Base-by-base conservation (phyloP, 2,329 filamentous ascomycete genomes). In the Leptodontidium sp. region DNA sequence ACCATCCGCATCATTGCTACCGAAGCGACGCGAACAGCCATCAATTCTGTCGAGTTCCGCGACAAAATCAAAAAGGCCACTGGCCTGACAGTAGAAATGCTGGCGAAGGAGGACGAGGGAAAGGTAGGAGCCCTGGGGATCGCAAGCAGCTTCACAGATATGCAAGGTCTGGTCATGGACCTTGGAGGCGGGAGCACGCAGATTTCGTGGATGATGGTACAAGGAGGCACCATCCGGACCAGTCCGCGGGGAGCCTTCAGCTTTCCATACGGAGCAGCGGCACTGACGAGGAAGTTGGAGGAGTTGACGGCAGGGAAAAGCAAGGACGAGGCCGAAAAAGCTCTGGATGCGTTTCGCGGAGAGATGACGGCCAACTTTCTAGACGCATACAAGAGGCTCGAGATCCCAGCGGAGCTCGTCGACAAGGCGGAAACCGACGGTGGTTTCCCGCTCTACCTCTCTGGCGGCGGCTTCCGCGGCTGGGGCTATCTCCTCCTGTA, bases 151-250 rank as follows among this genome's bases (percentile, higher is more conserved):
- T 86, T 91, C 70, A 82, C 82, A 1, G 78, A 80, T 43, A 84
- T 91, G 17, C 83, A 84, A 59, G 90, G 90, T 0, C 78, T 93
- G 26, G 88, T 91, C 21, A 91, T 93, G 89, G 90, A 93, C 79
- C 81, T 93, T 1, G 90, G 90, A 17, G 90, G 90, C 21, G 90
- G 90, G 2, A 90, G 87, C 74, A 90, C 88, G 38, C 90, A 93
- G 77, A 84, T 92, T 70, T 90, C 88, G 14, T 92, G 89, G 89
- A 84, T 92, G 75, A 79, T 85, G 55, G 83, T 84, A 12, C 77
- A 81, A 17, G 76, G 82, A 8, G 87, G 87, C 0, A 76, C 80
- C 0, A 81, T 89, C 15, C 75, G 79, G 21, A 86, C 86, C 67
- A 85, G 86, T 40, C 80, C 85, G 1, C 77, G 77, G 12, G 87